Conservation (phyloP, 441 rosid genomes). For the Omphalea diandra region DNA sequence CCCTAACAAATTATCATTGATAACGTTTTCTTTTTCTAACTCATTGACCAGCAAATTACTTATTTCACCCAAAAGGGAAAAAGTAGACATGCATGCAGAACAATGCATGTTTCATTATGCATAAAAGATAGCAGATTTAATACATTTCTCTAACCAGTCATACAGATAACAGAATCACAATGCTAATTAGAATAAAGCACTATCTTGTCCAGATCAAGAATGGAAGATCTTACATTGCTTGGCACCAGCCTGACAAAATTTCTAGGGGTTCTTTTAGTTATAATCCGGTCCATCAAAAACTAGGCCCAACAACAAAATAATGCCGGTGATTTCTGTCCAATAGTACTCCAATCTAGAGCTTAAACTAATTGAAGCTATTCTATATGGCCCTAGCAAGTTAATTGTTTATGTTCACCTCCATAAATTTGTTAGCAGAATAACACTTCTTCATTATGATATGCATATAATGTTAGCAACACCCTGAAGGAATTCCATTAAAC, state of each 20-base stretch:
- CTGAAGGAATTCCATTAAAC: neutral
- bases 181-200: neutral
- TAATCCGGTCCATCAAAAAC: neutral
- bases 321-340: neutral
- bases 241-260: neutral
- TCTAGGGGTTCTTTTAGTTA: neutral
- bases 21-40: neutral
- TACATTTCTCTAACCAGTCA: neutral
- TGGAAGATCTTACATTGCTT: neutral
- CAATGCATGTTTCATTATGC: neutral
- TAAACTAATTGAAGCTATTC: neutral
- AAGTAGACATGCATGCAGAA: neutral
- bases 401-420: neutral
- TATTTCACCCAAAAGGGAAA: neutral
- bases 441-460: neutral
- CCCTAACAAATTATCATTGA: neutral
- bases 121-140: neutral
- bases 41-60: neutral
- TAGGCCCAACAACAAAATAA: neutral
- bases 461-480: neutral
- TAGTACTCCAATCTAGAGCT: neutral
- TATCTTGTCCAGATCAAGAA: neutral
- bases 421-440: neutral
- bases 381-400: neutral
- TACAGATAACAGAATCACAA: neutral